These are phyloP conservation scores for Psilocybe cubensis DNA, from an alignment of 768 basidiomycete species.

Conservation along the genomic window DNA sequence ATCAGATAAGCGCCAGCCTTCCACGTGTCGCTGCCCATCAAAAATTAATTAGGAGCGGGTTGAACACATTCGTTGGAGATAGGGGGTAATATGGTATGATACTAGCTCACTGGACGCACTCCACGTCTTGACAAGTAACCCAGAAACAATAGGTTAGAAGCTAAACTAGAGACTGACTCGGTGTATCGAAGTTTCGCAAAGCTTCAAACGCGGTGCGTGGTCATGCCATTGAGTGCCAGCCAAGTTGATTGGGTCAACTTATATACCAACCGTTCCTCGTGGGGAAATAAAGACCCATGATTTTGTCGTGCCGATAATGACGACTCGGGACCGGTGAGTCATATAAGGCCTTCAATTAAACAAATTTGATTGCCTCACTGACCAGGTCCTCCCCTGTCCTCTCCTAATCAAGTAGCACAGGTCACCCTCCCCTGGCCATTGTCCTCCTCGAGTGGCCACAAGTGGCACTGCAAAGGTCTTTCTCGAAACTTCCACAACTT, in stretches of 20 bases:
- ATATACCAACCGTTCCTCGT: background rate
- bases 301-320: background rate
- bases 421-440: background rate
- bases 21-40: background rate
- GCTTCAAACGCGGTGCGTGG: background rate
- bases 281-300: background rate
- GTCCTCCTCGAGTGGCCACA: no score
- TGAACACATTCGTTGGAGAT: background rate
- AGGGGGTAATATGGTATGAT: background rate
- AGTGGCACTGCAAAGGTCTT: no score
- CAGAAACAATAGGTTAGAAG: background rate
- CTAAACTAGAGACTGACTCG: background rate
- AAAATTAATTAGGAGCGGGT: conserved; percentile 3
- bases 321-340: conserved; percentile 1
- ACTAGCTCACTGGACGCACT: no score
- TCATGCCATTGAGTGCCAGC: background rate
- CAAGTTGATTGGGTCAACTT: background rate
- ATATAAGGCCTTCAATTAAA: background rate
- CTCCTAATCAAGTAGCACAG: background rate
- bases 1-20: conserved; percentile 5
- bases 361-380: background rate
- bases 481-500: no score
- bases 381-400: background rate
- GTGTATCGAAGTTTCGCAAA: background rate
- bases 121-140: no score